phyloP scores from a whole-genome alignment of 1,139 yeast species.

The Saccharomyces hybrid region DNA sequence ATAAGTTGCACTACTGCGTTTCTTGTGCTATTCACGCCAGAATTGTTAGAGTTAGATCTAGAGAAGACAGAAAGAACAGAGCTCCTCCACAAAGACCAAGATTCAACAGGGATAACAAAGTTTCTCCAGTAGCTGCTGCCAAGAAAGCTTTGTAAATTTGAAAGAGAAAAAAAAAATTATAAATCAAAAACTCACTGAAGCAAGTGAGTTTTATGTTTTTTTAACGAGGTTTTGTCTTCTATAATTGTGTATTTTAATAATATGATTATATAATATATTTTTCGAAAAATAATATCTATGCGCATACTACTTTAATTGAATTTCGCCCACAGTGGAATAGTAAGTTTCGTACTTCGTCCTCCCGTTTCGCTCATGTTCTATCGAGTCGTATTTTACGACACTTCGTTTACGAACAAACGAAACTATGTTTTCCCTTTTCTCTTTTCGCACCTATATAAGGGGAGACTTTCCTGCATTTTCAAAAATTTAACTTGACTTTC shows the following conservation, averaged over 20 bases:
- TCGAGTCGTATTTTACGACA: background rate
- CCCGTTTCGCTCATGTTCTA: background rate
- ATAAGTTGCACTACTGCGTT: too few relatives aligned
- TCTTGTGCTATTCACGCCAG: too few relatives aligned
- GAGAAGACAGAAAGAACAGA: conserved; percentile 98
- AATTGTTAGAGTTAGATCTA: conserved; percentile 99
- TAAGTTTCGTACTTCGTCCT: too few relatives aligned
- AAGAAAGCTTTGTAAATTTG: conserved; percentile 61
- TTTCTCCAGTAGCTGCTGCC: conserved; percentile 97
- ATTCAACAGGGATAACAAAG: conserved; percentile 86
- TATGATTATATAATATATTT: background rate
- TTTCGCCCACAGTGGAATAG: background rate
- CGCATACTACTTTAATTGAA: background rate
- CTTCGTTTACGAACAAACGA: background rate
- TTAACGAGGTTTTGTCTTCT: background rate
- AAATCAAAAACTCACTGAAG: background rate
- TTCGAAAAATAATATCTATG: background rate
- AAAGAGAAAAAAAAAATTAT: background rate
- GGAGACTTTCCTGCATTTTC: too few relatives aligned
- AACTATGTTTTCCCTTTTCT: background rate
- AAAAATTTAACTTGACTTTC: too few relatives aligned
- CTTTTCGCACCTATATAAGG: conserved; percentile 1
- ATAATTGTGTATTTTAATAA: conserved; percentile 1
- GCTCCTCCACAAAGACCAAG: conserved; percentile 99
- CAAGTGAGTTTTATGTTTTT: background rate